Evolutionary conservation across 805 yeast genomes (phyloP).

Genomic region (Metschnikowia proteae): DNA sequence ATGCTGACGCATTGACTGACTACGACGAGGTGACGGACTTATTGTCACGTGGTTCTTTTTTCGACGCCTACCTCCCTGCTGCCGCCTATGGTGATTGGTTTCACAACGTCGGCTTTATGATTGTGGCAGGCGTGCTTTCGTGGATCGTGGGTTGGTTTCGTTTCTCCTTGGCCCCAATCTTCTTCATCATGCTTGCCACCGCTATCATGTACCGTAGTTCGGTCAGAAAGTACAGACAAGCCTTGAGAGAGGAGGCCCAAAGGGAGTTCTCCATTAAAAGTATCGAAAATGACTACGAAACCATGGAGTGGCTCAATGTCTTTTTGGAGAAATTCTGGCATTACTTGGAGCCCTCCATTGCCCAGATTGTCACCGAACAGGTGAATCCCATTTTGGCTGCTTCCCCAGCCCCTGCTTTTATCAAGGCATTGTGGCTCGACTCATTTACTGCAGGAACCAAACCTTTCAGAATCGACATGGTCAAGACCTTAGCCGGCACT

Average conservation of each 20-base stretch:
- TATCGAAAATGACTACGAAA: constrained; percentile 85
- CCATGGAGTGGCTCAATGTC: constrained; percentile 93
- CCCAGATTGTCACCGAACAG: constrained; percentile 80
- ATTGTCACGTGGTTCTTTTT: constrained; percentile 61
- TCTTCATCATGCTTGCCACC: constrained; percentile 60
- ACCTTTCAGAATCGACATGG: constrained; percentile 89
- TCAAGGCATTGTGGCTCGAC: constrained; percentile 81
- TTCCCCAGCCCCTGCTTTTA: constrained; percentile 74
- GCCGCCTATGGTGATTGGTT: constrained; percentile 92
- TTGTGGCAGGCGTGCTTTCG: constrained; percentile 65
- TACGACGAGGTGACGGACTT: constrained; percentile 75
- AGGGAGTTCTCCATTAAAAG: constrained; percentile 77
- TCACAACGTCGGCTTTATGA: constrained; percentile 74
- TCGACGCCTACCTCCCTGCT: constrained; percentile 75
- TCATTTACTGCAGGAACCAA: constrained; percentile 90
- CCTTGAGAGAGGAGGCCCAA: constrained; percentile 74
- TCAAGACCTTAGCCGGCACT: constrained; percentile 87
- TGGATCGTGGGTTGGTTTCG: constrained; percentile 76
- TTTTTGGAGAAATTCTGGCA: constrained; percentile 91
- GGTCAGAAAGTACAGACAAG: constrained; percentile 70
- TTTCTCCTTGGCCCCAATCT: constrained; percentile 77
- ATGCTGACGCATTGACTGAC: constrained; percentile 55
- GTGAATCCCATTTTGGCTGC: constrained; percentile 81
- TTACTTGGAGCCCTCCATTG: constrained; percentile 80
- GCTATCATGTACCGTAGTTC: constrained; percentile 78